Evolutionary conservation across 345 rosid species (phyloP), one percentile per base, ranked within the genome.

Genomic region (Euphorbia pulcherrima): DNA sequence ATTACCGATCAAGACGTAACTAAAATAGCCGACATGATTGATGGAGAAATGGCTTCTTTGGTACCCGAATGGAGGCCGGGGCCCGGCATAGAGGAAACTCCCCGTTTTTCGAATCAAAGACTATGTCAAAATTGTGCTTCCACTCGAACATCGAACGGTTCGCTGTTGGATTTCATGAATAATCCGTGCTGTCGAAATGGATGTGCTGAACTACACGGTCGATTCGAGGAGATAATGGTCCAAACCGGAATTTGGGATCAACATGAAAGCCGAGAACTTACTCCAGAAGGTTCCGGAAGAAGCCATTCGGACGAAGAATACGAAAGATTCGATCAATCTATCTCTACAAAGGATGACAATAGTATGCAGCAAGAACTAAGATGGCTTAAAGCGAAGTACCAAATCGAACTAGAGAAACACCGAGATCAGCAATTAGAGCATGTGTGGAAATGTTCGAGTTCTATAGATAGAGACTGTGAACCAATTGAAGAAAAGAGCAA

Each of bases 11-110:
- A 83, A 56, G 97, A 91, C 24, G 96, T 81, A 72, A 85, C 85
- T 8, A 88, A 83, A 62, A 94, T 94, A 71, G 90, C 99, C 1
- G 88, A 85, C 29, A 91, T 87, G 87, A 94, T 94, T 6, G 95
- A 94, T 60, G 92, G 87, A 39, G 99, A 89, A 80, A 88, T 94
- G 60, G 79, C 84, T 68, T 83, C 89, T 51, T 72, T 94, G 69
- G 96, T 91, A 58, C 97, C 96, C 0, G 82, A 59, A 9, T 88
- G 97, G 99, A 83, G 79, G 74, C 78, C 82, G 0, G 97, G 94
- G 3, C 90, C 86, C 11, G 96, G 87, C 66, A 64, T 83, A 26
- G 90, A 73, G 68, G 97, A 90, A 64, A 79, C 82, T n/a, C 92
- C 93, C 0, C 60, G 71, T 0, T 80, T 83, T 79, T 78, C 76